A percentile compares a stretch with the other conserved stretches of the same genome.
Conservation (phyloP, 1,284 basidiomycete genomes). For the Cutaneotrichosporon daszewskae region DNA sequence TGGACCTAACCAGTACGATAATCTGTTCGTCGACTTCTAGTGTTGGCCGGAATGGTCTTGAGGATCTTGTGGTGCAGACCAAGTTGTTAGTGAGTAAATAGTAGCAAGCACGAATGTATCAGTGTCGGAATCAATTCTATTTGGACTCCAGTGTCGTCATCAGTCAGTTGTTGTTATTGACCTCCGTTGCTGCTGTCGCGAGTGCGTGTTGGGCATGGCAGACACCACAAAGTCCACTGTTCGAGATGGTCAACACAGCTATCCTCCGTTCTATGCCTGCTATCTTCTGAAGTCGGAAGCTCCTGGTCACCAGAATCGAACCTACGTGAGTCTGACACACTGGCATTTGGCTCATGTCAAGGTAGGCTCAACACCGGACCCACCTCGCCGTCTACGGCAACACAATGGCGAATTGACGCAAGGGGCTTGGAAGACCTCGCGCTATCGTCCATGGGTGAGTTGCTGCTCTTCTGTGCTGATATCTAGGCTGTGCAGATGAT, state of each 20-base stretch:
- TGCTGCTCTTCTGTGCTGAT: background rate
- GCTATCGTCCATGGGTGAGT: slow-evolving; percentile 67
- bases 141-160: no score
- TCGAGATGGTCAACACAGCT: slow-evolving; percentile 54
- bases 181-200: no score
- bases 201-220: no score
- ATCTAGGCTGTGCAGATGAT: slow-evolving; percentile 68
- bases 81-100: no score
- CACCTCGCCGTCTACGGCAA: slow-evolving; percentile 70
- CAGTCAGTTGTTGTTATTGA: no score
- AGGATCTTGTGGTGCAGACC: background rate
- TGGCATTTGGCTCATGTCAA: no score
- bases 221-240: slow-evolving; percentile 45
- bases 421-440: slow-evolving; percentile 68
- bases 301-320: slow-evolving; percentile 53
- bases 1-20: slow-evolving; percentile 46
- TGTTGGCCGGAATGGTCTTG: no score
- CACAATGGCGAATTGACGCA: slow-evolving; percentile 75
- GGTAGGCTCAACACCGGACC: slow-evolving; percentile 77
- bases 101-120: no score
- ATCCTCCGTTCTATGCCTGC: slow-evolving; percentile 79
- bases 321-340: slow-evolving; percentile 50
- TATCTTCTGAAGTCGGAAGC: slow-evolving; percentile 71
- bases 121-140: no score
- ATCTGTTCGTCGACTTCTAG: slow-evolving; percentile 47